Conservation (phyloP, 2,329 filamentous ascomycete species). For the Colletotrichum eleusines region DNA sequence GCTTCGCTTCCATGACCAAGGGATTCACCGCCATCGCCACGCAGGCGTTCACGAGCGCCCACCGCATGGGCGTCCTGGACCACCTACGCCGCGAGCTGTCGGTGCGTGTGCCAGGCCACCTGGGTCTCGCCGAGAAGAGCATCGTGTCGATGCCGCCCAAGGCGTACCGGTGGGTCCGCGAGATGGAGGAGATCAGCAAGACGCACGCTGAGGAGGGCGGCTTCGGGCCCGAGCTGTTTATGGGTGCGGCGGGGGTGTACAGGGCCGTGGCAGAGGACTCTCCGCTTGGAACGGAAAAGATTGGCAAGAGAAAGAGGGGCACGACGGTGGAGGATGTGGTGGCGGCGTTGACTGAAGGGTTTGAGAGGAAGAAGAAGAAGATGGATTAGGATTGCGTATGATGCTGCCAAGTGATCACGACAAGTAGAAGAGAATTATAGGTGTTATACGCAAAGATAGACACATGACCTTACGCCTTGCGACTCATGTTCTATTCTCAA, state of each 20-base stretch:
- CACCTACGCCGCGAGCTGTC: slow-evolving; percentile 69
- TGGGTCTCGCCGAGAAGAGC: slow-evolving; percentile 60
- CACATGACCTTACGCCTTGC: neutral
- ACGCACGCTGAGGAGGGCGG: slow-evolving; percentile 75
- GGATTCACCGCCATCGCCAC: slow-evolving; percentile 77
- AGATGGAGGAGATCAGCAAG: slow-evolving; percentile 81
- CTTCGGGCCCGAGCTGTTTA: slow-evolving; percentile 68
- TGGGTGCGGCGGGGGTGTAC: slow-evolving; percentile 72
- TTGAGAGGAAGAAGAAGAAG: slow-evolving; percentile 59
- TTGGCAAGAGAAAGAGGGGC: slow-evolving; percentile 67
- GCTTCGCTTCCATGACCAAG: slow-evolving; percentile 72
- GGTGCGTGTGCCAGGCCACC: slow-evolving; percentile 60
- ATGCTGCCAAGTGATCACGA: too few relatives aligned
- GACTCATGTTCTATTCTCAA: neutral
- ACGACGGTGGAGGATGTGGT: slow-evolving; percentile 70
- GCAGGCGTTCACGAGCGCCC: slow-evolving; percentile 78
- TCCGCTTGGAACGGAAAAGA: slow-evolving; percentile 69
- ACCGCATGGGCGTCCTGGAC: slow-evolving; percentile 70
- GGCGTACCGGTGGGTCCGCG: slow-evolving; percentile 81
- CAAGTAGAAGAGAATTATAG: neutral
- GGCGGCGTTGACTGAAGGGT: slow-evolving; percentile 59
- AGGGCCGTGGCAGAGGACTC: slow-evolving; percentile 70
- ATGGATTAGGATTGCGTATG: slow-evolving; percentile 25
- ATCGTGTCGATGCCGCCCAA: slow-evolving; percentile 76
- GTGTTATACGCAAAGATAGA: neutral